Evolutionary conservation across 495 filamentous ascomycete genomes (phyloP).

Genomic region (Lasiosphaeria ovina): DNA sequence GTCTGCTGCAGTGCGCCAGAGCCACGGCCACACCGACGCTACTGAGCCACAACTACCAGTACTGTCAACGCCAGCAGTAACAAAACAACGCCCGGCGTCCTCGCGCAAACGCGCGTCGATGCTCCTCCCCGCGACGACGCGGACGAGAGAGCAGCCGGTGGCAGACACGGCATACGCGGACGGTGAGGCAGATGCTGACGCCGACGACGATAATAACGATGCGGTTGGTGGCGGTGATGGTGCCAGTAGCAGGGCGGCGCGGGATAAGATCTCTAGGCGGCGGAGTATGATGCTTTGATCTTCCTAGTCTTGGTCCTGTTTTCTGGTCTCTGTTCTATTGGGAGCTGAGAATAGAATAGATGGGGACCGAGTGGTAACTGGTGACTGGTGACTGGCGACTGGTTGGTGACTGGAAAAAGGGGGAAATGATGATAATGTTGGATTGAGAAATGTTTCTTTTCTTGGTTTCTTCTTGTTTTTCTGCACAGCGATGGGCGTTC

Average conservation of each 20-base stretch:
- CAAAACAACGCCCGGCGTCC: constrained; percentile 8
- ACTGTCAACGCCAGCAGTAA: background rate
- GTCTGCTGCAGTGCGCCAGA: too few species aligned
- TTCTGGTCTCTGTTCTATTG: too few species aligned
- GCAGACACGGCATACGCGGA: constrained; percentile 6
- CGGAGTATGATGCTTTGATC: constrained; percentile 60
- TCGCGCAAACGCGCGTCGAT: constrained; percentile 43
- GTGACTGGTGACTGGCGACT: too few species aligned
- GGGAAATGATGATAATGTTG: too few species aligned
- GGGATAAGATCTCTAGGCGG: constrained; percentile 33
- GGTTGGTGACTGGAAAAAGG: too few species aligned
- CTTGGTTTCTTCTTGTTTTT: too few species aligned
- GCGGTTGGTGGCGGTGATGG: constrained; percentile 6
- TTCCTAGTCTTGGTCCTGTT: too few species aligned
- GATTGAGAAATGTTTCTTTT: too few species aligned
- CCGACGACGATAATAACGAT: constrained; percentile 6
- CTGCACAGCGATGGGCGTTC: too few species aligned
- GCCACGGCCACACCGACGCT: too few species aligned
- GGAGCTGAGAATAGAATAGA: too few species aligned
- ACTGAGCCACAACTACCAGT: background rate
- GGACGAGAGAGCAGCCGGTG: constrained; percentile 7
- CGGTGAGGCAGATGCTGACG: constrained; percentile 13
- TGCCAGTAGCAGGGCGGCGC: constrained; percentile 8
- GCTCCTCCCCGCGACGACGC: constrained; percentile 34
- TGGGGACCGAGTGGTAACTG: too few species aligned